Evolutionary conservation across 208 protist genomes (phyloP).

Genomic region (Leptomonas pyrrhocoris): DNA sequence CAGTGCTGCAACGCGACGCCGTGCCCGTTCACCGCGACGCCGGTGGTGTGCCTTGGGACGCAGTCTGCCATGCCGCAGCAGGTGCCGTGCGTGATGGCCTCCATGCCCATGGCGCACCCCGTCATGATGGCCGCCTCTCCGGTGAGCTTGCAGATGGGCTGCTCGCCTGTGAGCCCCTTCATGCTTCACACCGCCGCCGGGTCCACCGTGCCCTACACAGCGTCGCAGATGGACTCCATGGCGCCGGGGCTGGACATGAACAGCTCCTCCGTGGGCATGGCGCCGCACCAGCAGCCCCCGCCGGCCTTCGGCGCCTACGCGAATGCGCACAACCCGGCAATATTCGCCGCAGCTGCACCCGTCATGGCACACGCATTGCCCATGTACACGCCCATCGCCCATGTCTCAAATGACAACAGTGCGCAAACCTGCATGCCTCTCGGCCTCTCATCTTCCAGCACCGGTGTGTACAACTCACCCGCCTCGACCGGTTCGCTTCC

Average conservation of each 20-base stretch:
- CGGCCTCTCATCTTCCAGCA: constrained; percentile 22
- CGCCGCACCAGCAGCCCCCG: constrained; percentile 15
- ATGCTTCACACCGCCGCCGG: constrained; percentile 22
- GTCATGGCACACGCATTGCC: constrained; percentile 27
- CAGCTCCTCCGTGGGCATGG: constrained; percentile 7
- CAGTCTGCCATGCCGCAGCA: constrained; percentile 14
- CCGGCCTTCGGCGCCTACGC: constrained; percentile 30
- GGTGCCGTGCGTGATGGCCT: constrained; percentile 31
- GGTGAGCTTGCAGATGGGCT: constrained; percentile 25
- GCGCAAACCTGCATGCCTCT: constrained; percentile 16
- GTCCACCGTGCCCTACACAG: constrained; percentile 19
- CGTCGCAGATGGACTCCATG: constrained; percentile 21
- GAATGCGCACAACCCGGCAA: not conserved
- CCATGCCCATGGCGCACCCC: constrained; percentile 16
- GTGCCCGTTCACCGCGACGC: constrained; percentile 17
- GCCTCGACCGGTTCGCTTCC: constrained; percentile 10
- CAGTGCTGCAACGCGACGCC: constrained; percentile 21
- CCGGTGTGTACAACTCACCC: constrained; percentile 25
- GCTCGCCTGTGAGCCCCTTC: constrained; percentile 28
- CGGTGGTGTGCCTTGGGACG: constrained; percentile 17
- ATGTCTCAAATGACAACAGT: constrained; percentile 1
- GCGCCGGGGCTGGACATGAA: constrained; percentile 22
- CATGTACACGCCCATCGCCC: constrained; percentile 23
- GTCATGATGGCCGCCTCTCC: constrained; percentile 30
- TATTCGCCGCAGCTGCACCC: constrained; percentile 14